Evolutionary conservation across 202 grass and related monocot genomes (phyloP).

Genomic region (Dendrocalamus latiflorus): DNA sequence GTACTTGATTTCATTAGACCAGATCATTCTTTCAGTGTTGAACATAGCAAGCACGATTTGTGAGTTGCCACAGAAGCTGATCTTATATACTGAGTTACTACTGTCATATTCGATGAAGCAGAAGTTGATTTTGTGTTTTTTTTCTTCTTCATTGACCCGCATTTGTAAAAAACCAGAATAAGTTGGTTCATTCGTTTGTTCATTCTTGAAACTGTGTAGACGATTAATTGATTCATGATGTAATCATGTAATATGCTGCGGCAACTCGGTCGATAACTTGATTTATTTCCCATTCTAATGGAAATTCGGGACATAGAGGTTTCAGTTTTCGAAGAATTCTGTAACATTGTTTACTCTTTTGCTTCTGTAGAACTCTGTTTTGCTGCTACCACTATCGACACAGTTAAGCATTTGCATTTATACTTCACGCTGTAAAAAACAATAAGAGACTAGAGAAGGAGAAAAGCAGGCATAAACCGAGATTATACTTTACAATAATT

Average conservation of each 20-base stretch:
- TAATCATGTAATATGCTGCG: background rate
- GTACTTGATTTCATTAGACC: constrained; percentile 3
- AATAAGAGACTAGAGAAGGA: background rate
- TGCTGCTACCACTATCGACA: background rate
- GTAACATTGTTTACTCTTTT: background rate
- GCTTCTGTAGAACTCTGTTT: background rate
- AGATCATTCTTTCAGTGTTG: constrained; percentile 14
- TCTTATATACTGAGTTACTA: background rate
- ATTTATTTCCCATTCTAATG: constrained; percentile 1
- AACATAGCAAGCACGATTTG: background rate
- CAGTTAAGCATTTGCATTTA: background rate
- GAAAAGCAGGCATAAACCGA: background rate
- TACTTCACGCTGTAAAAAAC: background rate
- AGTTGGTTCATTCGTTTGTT: background rate
- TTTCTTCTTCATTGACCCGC: background rate
- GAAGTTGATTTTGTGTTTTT: background rate
- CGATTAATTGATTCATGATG: constrained; percentile 11
- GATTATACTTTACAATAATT: background rate
- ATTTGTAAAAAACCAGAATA: constrained; percentile 32
- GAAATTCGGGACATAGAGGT: background rate
- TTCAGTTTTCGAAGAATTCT: background rate
- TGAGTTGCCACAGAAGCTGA: background rate
- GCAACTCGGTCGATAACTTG: background rate
- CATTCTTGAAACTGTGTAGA: constrained; percentile 17
- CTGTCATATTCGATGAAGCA: background rate